Evolutionary conservation across 352 stramenopile genomes (phyloP).

Genomic region (Thalassiosira hispida): DNA sequence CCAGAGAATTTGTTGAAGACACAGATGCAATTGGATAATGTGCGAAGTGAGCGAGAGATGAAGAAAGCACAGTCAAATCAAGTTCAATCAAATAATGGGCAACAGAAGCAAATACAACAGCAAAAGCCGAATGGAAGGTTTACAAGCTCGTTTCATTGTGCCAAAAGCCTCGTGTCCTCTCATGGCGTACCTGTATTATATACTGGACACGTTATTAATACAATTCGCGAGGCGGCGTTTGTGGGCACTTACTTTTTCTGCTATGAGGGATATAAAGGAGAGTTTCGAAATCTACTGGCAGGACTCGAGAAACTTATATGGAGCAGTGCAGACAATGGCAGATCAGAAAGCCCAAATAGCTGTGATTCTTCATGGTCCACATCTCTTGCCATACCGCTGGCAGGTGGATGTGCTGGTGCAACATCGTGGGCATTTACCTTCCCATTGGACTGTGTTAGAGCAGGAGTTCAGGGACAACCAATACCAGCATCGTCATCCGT

Average conservation of each 20-base stretch:
- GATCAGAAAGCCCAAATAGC: neutral
- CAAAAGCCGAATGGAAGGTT: conserved; percentile 67
- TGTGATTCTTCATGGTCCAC: conserved; percentile 25
- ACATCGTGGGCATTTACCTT: conserved; percentile 80
- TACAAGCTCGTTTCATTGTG: conserved; percentile 68
- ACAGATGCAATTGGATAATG: conserved; percentile 66
- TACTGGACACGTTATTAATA: conserved; percentile 80
- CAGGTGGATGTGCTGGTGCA: conserved; percentile 72
- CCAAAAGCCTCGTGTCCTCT: conserved; percentile 58
- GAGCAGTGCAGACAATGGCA: neutral
- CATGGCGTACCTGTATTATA: conserved; percentile 72
- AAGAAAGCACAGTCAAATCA: conserved; percentile 46
- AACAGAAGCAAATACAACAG: conserved; percentile 71
- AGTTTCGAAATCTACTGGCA: conserved; percentile 54
- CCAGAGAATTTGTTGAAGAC: conserved; percentile 83
- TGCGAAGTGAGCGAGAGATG: conserved; percentile 39
- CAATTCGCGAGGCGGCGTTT: conserved; percentile 74
- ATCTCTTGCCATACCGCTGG: conserved; percentile 66
- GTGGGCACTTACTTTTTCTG: conserved; percentile 81
- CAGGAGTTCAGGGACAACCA: conserved; percentile 72
- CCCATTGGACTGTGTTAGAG: conserved; percentile 80
- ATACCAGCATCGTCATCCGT: conserved; percentile 26
- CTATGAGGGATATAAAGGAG: conserved; percentile 74
- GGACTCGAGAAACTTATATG: conserved; percentile 24
- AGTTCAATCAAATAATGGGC: conserved; percentile 50